Base-by-base conservation (phyloP, 2,329 filamentous ascomycete genomes). In the Microsporum canis region DNA sequence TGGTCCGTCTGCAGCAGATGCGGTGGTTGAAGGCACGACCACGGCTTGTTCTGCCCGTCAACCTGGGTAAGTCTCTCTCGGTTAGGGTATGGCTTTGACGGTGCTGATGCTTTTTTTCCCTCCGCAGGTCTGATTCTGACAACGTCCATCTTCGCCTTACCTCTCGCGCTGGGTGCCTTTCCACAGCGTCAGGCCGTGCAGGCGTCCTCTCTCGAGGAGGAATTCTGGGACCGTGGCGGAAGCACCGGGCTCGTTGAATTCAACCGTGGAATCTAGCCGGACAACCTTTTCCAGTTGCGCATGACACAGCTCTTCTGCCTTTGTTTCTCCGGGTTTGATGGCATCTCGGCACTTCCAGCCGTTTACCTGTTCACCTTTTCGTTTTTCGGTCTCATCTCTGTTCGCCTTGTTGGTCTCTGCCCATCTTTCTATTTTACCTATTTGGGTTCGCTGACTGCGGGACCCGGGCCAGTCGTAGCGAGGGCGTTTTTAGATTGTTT, bases 141-240 rank as follows among this genome's bases (percentile, higher is more conserved):
- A 1, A 96, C 92, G 27, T 94, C 89, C 67, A 84, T 96, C 63
- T 88, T 91, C 67, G 94, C 92, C 7, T 78, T 99, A 68, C 94
- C 94, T 43, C 79, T 97, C 64, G 94, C 94, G 14, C 79, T 99
- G 58, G 94, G 86, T 6, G 90, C 89, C 1, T 99, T 99, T 76
- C 94, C 94, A 3, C 91, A 96, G 77, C 81, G 91, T 65, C 89
- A 99, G 78, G 83, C 84, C 65, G 88, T 97, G 47, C 82, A 81
- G 65, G 91, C 88, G 0, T 81, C 83, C 34, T 84, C 79, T 58
- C 77, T 99, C 61, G 94, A 97, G 79, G 80, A 87, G 65, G 89
- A 96, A 75, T 97, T 99, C 73, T 87, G 87, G 76, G 87, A 84
- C 5, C 83, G 83, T 61, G 91, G 90, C 36, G 92, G 91, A 0